Conservation (phyloP, 1,139 yeast species). For the Suhomyces yuchorum region DNA sequence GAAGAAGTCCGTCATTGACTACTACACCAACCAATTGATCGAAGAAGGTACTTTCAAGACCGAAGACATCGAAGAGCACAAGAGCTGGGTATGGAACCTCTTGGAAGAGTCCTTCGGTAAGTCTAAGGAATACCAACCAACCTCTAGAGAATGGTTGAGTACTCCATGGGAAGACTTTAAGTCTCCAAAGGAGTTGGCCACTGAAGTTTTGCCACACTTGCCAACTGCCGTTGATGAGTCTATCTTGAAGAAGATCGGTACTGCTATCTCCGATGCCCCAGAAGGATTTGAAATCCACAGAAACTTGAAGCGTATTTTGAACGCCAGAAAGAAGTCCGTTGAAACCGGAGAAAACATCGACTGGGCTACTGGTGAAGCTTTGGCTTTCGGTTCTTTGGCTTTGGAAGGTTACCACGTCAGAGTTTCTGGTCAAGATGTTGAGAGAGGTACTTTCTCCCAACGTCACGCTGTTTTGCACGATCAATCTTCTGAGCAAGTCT, state of each 20-base stretch:
- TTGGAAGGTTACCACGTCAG: slow-evolving; percentile 96
- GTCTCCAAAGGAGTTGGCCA: slow-evolving; percentile 95
- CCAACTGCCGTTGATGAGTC: slow-evolving; percentile 88
- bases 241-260: slow-evolving; percentile 76
- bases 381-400: slow-evolving; percentile 91
- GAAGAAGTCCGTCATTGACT: slow-evolving; percentile 85
- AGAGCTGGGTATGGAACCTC: slow-evolving; percentile 95
- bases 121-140: slow-evolving; percentile 88
- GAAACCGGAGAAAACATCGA: slow-evolving; percentile 94
- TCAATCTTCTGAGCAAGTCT: slow-evolving; percentile 79
- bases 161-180: slow-evolving; percentile 99
- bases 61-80: slow-evolving; percentile 93
- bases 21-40: slow-evolving; percentile 77
- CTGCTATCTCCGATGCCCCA: slow-evolving; percentile 80
- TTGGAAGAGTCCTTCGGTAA: slow-evolving; percentile 87
- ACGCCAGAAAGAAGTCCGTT: slow-evolving; percentile 81
- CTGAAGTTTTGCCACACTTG: slow-evolving; percentile 91
- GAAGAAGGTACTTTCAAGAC: slow-evolving; percentile 86
- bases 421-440: slow-evolving; percentile 99
- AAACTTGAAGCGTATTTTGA: slow-evolving; percentile 93
- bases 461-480: slow-evolving; percentile 99
- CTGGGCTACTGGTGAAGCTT: slow-evolving; percentile 99
- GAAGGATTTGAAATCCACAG: slow-evolving; percentile 88
- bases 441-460: slow-evolving; percentile 99
- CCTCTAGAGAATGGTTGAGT: slow-evolving; percentile 96